phyloP scores from a whole-genome alignment of 352 stramenopile genomes.

The Peronospora destructor region DNA sequence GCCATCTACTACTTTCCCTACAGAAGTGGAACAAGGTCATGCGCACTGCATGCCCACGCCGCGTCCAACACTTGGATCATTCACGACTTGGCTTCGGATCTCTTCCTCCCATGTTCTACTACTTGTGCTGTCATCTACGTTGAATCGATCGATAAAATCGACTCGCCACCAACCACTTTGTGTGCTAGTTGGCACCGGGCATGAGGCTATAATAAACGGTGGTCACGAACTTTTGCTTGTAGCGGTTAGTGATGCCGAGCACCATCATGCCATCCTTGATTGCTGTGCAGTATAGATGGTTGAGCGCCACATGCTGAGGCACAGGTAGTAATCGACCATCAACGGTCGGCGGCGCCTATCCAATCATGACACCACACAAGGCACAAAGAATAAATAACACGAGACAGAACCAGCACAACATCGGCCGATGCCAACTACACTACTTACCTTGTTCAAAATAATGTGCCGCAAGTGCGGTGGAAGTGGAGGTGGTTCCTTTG shows the following conservation, averaged over 20 bases:
- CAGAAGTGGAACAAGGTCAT: slow-evolving; percentile 23
- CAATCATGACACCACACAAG: slow-evolving; percentile 15
- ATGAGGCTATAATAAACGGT: slow-evolving; percentile 97
- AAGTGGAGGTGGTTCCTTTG: slow-evolving; percentile 97
- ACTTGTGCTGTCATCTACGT: slow-evolving; percentile 15
- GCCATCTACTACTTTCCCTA: slow-evolving; percentile 31
- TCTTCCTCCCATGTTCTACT: slow-evolving; percentile 20
- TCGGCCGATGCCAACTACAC: slow-evolving; percentile 4
- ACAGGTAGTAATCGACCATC: slow-evolving; percentile 93
- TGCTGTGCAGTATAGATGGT: slow-evolving; percentile 99
- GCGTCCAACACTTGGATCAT: slow-evolving; percentile 41
- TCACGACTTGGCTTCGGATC: slow-evolving; percentile 23
- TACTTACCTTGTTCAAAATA: slow-evolving; percentile 96
- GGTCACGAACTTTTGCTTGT: slow-evolving; percentile 97
- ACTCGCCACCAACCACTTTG: slow-evolving; percentile 8
- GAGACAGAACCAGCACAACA: slow-evolving; percentile 13
- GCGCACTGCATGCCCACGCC: slow-evolving; percentile 27
- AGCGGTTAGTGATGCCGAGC: slow-evolving; percentile 95
- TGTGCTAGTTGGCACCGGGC: slow-evolving; percentile 67
- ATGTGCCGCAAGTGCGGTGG: slow-evolving; percentile 98
- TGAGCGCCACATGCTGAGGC: slow-evolving; percentile 97
- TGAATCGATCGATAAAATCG: neutral
- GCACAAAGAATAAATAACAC: slow-evolving; percentile 15
- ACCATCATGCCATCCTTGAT: slow-evolving; percentile 99
- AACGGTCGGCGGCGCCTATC: slow-evolving; percentile 86